Conservation (phyloP, 2,329 filamentous ascomycete genomes). For the Venturia asperata region DNA sequence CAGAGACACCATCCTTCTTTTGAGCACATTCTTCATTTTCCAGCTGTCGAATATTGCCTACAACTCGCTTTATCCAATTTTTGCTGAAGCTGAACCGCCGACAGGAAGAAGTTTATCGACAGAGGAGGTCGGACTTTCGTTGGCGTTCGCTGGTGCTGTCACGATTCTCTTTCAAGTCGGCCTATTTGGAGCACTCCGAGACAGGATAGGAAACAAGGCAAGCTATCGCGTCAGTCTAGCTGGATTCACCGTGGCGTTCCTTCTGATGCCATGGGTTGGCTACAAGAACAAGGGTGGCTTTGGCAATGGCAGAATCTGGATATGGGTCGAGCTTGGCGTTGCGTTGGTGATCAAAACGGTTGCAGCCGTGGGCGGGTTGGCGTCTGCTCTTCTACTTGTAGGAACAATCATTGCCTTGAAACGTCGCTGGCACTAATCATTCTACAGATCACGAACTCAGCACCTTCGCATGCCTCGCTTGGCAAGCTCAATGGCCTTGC, state of each 20-base stretch:
- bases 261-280: constrained; percentile 83
- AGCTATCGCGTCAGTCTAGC: constrained; percentile 74
- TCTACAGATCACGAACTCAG: constrained; percentile 80
- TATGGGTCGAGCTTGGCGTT: constrained; percentile 74
- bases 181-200: constrained; percentile 71
- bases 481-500: constrained; percentile 90
- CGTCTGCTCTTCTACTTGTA: constrained; percentile 80
- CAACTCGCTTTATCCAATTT: constrained; percentile 92
- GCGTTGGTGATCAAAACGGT: constrained; percentile 85
- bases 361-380: constrained; percentile 80
- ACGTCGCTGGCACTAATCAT: neutral
- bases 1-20: constrained; percentile 71
- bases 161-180: constrained; percentile 89
- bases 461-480: constrained; percentile 74
- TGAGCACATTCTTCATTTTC: constrained; percentile 85
- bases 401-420: constrained; percentile 29
- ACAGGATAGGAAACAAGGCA: constrained; percentile 73
- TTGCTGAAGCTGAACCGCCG: constrained; percentile 67
- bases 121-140: constrained; percentile 72
- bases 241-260: constrained; percentile 73
- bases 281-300: constrained; percentile 52
- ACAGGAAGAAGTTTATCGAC: constrained; percentile 70
- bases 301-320: constrained; percentile 57
- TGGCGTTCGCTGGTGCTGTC: constrained; percentile 75
- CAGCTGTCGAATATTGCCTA: constrained; percentile 91